A percentile compares a stretch with the other conserved stretches of the same genome.
Conservation (phyloP, 2,329 filamentous ascomycete genomes). For the Pestalotiopsis sp. region DNA sequence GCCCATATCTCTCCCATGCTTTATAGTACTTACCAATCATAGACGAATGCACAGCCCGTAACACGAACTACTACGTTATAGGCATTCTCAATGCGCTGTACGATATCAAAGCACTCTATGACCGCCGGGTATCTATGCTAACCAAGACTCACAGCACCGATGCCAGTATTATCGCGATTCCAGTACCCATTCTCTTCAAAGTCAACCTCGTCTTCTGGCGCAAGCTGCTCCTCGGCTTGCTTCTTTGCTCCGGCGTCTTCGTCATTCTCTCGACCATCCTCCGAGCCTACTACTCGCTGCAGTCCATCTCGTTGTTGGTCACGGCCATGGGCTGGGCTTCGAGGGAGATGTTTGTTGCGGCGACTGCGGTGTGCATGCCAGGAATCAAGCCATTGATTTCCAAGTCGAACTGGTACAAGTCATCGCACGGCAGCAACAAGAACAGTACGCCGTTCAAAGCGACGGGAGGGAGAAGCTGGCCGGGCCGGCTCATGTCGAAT, state of each 20-base stretch:
- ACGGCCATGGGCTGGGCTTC: slow-evolving; percentile 10
- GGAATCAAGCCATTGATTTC: slow-evolving; percentile 12
- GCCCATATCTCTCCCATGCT: neutral
- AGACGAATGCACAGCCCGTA: slow-evolving; percentile 13
- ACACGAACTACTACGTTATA: slow-evolving; percentile 14
- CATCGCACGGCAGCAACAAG: neutral
- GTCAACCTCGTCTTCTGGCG: slow-evolving; percentile 3
- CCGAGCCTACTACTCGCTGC: slow-evolving; percentile 6
- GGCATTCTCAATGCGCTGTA: slow-evolving; percentile 9
- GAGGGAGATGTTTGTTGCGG: slow-evolving; percentile 11
- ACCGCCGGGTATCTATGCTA: neutral
- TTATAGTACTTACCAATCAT: neutral
- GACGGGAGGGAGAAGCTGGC: neutral
- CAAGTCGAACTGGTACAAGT: slow-evolving; percentile 7
- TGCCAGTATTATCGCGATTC: slow-evolving; percentile 1
- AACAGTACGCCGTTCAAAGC: neutral
- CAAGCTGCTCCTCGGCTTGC: slow-evolving; percentile 6
- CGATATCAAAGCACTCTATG: neutral
- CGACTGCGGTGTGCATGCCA: slow-evolving; percentile 10
- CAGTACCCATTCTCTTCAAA: slow-evolving; percentile 13
- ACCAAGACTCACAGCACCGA: neutral
- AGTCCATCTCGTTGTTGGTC: neutral
- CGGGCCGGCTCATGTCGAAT: neutral
- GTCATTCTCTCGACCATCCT: slow-evolving; percentile 4
- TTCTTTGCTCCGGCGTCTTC: slow-evolving; percentile 14